Conservation (phyloP, 345 rosid genomes). For the Ricinus communis region DNA sequence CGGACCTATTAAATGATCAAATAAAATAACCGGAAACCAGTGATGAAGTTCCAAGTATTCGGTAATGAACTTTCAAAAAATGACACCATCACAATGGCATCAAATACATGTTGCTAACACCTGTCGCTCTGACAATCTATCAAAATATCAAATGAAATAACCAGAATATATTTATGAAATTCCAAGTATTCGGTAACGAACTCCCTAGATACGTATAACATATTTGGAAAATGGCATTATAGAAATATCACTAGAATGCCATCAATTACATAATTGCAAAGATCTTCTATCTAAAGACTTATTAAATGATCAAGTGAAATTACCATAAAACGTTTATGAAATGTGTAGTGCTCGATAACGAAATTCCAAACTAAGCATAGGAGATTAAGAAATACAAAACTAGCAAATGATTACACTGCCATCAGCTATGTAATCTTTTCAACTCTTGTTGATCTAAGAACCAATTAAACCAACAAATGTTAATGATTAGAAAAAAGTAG, state of each 20-base stretch:
- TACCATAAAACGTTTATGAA: slow-evolving; percentile 1
- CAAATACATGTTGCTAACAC: background rate
- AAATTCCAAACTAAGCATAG: slow-evolving; percentile 12
- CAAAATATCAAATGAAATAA: background rate
- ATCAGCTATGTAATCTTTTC: background rate
- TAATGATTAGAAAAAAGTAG: background rate
- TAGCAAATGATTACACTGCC: background rate
- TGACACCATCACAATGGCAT: background rate
- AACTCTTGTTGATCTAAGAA: slow-evolving; percentile 2
- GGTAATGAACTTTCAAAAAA: background rate
- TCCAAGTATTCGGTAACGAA: slow-evolving; percentile 6
- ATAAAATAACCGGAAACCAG: background rate
- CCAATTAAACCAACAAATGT: background rate
- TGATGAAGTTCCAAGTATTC: no score
- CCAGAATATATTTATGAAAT: background rate
- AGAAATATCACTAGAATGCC: background rate
- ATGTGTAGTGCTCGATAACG: background rate
- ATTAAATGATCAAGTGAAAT: slow-evolving; percentile 8
- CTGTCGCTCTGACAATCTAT: background rate
- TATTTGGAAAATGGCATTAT: background rate
- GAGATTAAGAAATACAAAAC: background rate
- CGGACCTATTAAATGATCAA: background rate
- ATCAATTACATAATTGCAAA: background rate
- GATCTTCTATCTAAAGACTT: background rate
- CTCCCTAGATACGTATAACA: background rate